phyloP scores from a whole-genome alignment of 78 protist genomes.

The Mantamonas sphyraenae region DNA sequence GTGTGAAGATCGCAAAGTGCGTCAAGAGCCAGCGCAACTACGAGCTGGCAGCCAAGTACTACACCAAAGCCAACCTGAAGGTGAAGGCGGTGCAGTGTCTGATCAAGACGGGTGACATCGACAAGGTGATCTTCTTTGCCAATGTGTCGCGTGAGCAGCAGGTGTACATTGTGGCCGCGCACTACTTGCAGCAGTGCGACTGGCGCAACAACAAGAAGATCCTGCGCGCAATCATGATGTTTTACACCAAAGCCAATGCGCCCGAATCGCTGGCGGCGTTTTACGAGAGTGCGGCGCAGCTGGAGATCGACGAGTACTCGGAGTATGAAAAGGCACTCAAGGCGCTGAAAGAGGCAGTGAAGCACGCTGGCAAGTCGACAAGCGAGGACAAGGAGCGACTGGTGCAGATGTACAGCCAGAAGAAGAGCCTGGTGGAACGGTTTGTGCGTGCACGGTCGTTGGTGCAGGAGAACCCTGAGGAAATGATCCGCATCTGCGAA shows the following conservation, averaged over 20 bases:
- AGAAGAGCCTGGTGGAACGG: slow-evolving; percentile 24
- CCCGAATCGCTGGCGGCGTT: slow-evolving; percentile 46
- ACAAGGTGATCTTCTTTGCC: slow-evolving; percentile 66
- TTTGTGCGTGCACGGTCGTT: slow-evolving; percentile 35
- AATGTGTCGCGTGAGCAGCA: slow-evolving; percentile 34
- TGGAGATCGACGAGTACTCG: slow-evolving; percentile 75
- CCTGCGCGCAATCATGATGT: slow-evolving; percentile 47
- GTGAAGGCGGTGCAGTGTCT: slow-evolving; percentile 62
- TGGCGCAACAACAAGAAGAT: slow-evolving; percentile 59
- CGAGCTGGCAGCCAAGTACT: slow-evolving; percentile 56
- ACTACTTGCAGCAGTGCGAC: slow-evolving; percentile 62
- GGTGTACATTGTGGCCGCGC: slow-evolving; percentile 68
- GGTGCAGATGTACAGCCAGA: neutral
- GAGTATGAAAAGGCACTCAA: slow-evolving; percentile 67
- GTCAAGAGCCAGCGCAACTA: slow-evolving; percentile 33
- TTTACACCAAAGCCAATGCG: slow-evolving; percentile 71
- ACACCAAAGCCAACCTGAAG: slow-evolving; percentile 52
- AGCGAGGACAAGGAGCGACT: neutral
- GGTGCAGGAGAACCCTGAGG: slow-evolving; percentile 22
- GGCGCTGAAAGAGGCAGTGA: slow-evolving; percentile 52
- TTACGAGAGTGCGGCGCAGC: slow-evolving; percentile 63
- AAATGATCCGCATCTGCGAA: slow-evolving; percentile 17
- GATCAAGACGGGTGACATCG: slow-evolving; percentile 65
- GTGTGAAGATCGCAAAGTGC: slow-evolving; percentile 24
- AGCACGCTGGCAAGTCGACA: slow-evolving; percentile 20